Evolutionary conservation across 116 monocot species (phyloP), one percentile per base, ranked within the genome.

Genomic region (Trichopus zeylanicus): DNA sequence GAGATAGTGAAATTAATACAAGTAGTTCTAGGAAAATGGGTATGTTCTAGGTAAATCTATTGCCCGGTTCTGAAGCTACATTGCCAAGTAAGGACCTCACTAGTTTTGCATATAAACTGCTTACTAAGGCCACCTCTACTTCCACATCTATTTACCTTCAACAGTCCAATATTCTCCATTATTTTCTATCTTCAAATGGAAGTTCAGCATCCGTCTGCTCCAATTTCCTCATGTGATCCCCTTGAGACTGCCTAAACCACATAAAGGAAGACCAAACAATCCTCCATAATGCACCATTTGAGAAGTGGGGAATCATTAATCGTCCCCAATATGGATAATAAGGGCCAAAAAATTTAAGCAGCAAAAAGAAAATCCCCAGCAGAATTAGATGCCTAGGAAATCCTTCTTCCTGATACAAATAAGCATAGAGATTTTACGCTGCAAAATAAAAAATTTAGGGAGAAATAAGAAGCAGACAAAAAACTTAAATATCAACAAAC

Each of bases 241-340:
- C n/a, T n/a, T 26, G 35, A 60, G 31, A 31, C 31, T 29, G 29
- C 71, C 62, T 87, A 53, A 62, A 73, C 88, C 93, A 80, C 11
- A 67, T 35, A 53, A 79, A 72, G n/a, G 57, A 26, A 35, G 70
- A 72, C 81, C 88, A 93, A 55, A 72, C 31, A 47, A 65, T 82
- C 29, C 72, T 77, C 81, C 73, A 93, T 16, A 93, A 61, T 26
- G 76, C 88, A 67, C 85, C 87, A 79, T 84, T 92, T 28, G 84
- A 88, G 66, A 92, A 82, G 64, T 93, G 93, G 25, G 93, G 93
- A 70, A 85, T 51, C 0, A 74, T 27, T 32, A 93, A 35, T 16
- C 81, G 73, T 0, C 78, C 84, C 76, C 72, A 73, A 53, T 93
- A 93, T 22, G 81, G 88, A 42, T 85, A 88, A 74, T 82, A 73